phyloP scores from a whole-genome alignment of 768 basidiomycete species.

The Serendipita sp. region DNA sequence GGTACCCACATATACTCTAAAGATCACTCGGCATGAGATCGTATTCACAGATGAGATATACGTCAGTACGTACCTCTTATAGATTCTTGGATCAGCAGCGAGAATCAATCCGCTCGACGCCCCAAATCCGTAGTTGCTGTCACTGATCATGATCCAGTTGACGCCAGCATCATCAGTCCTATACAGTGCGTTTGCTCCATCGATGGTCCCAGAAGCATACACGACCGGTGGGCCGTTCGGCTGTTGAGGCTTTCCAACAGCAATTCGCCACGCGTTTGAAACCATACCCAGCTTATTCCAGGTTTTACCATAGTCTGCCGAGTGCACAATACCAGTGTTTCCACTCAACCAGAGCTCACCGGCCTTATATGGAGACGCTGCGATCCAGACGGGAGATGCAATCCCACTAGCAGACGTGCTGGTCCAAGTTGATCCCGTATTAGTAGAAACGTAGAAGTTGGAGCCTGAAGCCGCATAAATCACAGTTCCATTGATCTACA shows the following conservation, averaged over 20 bases:
- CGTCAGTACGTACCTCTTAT: not conserved
- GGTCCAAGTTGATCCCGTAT: conserved; percentile 38
- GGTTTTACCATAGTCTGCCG: conserved; percentile 32
- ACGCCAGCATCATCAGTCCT: conserved; percentile 33
- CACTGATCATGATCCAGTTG: conserved; percentile 45
- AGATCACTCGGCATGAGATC: too few species aligned
- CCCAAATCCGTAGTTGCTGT: conserved; percentile 40
- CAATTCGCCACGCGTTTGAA: conserved; percentile 39
- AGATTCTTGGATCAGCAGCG: conserved; percentile 31
- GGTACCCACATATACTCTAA: not conserved
- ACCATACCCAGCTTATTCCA: conserved; percentile 33
- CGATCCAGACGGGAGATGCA: conserved; percentile 32
- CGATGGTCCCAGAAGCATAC: conserved; percentile 36
- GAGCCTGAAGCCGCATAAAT: conserved; percentile 49
- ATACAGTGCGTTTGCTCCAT: conserved; percentile 32
- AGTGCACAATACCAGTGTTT: conserved; percentile 38
- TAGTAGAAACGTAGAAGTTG: conserved; percentile 45
- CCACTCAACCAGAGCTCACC: conserved; percentile 54
- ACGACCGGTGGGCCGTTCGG: conserved; percentile 36
- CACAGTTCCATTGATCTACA: conserved; percentile 24
- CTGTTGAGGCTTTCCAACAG: conserved; percentile 35
- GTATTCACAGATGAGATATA: too few species aligned
- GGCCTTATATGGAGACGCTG: conserved; percentile 35
- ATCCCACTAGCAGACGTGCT: conserved; percentile 16
- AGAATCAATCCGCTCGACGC: conserved; percentile 30